Evolutionary conservation across 2,329 filamentous ascomycete genomes (phyloP).

Genomic region (Colletotrichum cordylinicola): DNA sequence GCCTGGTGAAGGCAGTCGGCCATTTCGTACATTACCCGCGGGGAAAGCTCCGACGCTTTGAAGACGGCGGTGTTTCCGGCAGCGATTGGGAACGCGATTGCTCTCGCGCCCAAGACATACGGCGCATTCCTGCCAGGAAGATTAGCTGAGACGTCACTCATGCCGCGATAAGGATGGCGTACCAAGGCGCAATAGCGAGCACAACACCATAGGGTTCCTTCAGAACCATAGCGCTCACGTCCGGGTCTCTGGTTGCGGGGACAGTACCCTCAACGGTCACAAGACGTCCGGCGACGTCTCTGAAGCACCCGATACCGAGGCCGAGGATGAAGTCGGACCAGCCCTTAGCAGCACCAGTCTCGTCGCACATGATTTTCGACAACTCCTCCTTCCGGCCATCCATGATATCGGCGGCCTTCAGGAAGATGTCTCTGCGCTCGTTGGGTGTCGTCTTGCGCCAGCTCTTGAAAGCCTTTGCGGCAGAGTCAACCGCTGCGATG

Average conservation of each 20-base stretch:
- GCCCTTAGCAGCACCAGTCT: constrained; percentile 33
- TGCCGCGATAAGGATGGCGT: constrained; percentile 17
- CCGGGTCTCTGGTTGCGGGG: constrained; percentile 43
- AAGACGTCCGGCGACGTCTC: constrained; percentile 43
- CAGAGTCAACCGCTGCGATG: constrained; percentile 51
- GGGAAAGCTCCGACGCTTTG: constrained; percentile 74
- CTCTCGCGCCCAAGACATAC: constrained; percentile 58
- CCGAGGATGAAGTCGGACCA: constrained; percentile 40
- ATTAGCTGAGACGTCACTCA: neutral
- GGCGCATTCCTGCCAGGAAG: constrained; percentile 58
- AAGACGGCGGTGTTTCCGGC: constrained; percentile 79
- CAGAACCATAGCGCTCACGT: constrained; percentile 61
- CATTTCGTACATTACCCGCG: constrained; percentile 68
- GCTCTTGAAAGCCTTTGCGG: constrained; percentile 63
- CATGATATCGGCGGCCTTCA: constrained; percentile 66
- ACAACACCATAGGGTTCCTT: constrained; percentile 81
- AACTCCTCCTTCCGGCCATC: constrained; percentile 59
- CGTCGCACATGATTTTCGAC: constrained; percentile 54
- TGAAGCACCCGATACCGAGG: constrained; percentile 35
- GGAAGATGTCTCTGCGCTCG: constrained; percentile 65
- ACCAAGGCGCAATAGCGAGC: constrained; percentile 84
- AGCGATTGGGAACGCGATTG: constrained; percentile 71
- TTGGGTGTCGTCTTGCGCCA: constrained; percentile 67
- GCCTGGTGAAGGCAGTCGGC: constrained; percentile 72
- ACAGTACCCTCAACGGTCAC: constrained; percentile 35